These are phyloP conservation scores for Penicillium soppii DNA, from an alignment of 495 filamentous ascomycete genomes.

Conservation along the genomic window DNA sequence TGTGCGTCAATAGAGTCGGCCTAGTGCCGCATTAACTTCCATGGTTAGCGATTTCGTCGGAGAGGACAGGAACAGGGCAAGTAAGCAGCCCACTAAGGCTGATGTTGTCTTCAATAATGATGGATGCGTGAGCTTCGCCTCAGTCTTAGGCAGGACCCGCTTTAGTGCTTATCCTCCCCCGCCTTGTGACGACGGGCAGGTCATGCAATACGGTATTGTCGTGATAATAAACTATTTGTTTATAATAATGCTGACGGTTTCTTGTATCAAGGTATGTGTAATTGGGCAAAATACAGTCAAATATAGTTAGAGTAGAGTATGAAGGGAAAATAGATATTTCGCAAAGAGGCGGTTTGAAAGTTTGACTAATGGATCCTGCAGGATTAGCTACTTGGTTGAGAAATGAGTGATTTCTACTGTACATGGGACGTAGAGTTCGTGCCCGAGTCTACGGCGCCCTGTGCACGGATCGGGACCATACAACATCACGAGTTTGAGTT, in stretches of 20 bases:
- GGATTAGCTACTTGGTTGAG: neutral
- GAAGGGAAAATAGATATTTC: neutral
- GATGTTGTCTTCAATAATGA: neutral
- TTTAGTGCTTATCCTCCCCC: neutral
- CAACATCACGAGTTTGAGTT: neutral
- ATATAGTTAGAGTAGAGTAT: neutral
- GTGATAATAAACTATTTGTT: neutral
- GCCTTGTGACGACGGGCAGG: neutral
- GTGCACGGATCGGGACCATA: neutral
- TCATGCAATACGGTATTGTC: neutral
- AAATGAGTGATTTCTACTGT: neutral
- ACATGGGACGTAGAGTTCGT: neutral
- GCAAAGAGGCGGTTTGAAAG: neutral
- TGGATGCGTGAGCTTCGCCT: neutral
- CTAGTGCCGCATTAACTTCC: neutral
- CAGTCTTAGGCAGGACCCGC: neutral
- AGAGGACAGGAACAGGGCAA: neutral
- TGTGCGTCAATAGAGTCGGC: neutral
- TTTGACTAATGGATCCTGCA: neutral
- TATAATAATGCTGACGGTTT: no score
- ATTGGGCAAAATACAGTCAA: no score
- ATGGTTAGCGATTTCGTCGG: neutral
- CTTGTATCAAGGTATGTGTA: no score
- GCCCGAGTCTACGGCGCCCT: neutral
- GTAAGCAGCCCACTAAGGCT: neutral